A percentile compares a stretch with the other conserved stretches of the same genome.
These are phyloP conservation scores for Amanita subjunquillea DNA, from an alignment of 768 basidiomycete genomes.

Conservation along the genomic window DNA sequence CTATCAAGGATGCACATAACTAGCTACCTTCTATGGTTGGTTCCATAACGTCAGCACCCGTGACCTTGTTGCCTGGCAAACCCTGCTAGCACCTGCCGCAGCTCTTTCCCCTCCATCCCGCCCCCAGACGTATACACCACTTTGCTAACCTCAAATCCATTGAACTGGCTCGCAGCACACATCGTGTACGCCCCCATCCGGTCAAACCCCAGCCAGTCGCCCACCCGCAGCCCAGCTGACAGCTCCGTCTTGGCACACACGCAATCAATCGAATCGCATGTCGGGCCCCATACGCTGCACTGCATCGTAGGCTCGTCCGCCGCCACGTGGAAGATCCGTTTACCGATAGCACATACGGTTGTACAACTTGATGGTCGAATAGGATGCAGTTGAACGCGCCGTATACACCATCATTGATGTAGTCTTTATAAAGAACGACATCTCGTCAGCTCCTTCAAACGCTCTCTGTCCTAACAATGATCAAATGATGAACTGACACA, in stretches of 20 bases:
- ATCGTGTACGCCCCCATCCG: conserved; percentile 99
- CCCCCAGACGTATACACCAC: conserved; percentile 69
- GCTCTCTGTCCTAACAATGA: conserved; percentile 17
- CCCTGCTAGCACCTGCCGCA: conserved; percentile 36
- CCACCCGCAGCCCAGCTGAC: conserved; percentile 67
- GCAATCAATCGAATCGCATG: conserved; percentile 96
- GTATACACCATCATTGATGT: conserved; percentile 99
- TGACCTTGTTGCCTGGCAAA: conserved; percentile 26
- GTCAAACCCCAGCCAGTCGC: conserved; percentile 97
- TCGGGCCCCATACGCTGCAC: conserved; percentile 94
- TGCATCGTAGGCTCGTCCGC: conserved; percentile 28
- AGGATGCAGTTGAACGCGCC: conserved; percentile 95
- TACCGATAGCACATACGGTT: conserved; percentile 73
- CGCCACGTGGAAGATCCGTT: conserved; percentile 54
- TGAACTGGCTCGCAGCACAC: conserved; percentile 94
- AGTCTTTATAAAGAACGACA: conserved; percentile 45
- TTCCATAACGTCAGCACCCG: background rate
- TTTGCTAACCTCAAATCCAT: conserved; percentile 76
- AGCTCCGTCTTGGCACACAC: conserved; percentile 58
- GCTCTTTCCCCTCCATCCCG: conserved; percentile 37
- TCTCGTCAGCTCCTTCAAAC: conserved; percentile 4
- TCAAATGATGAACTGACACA: conserved; percentile 61
- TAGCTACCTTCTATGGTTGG: too few species aligned
- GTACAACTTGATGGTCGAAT: conserved; percentile 92
- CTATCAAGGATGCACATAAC: too few species aligned